phyloP scores from a whole-genome alignment of 2,329 filamentous ascomycete genomes.

The Fusarium bactridioides region DNA sequence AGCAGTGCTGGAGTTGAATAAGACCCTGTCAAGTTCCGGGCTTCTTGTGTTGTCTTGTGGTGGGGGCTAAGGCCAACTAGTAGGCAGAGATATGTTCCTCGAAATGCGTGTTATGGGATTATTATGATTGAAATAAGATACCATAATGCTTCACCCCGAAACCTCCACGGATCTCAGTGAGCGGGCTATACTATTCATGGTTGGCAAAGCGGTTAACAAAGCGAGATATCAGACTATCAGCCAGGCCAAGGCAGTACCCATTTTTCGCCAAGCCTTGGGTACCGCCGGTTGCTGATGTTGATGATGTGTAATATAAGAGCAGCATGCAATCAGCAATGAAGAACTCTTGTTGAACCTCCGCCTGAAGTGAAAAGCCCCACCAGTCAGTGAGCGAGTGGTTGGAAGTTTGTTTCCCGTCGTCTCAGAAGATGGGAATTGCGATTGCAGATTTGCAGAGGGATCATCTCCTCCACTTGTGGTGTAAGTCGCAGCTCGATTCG shows the following conservation, averaged over 20 bases:
- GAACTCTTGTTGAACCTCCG: slow-evolving; percentile 22
- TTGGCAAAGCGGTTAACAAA: background rate
- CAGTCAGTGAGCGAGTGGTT: background rate
- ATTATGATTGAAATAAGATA: slow-evolving; percentile 2
- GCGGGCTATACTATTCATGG: background rate
- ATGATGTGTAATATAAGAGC: slow-evolving; percentile 9
- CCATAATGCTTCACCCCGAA: background rate
- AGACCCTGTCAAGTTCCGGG: background rate
- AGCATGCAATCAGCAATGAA: slow-evolving; percentile 22
- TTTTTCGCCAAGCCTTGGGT: slow-evolving; percentile 14
- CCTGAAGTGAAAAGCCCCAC: slow-evolving; percentile 2
- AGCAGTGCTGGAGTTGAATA: background rate
- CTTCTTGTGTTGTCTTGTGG: background rate
- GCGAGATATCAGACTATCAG: background rate
- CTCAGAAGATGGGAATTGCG: slow-evolving; percentile 12
- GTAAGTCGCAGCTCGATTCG: background rate
- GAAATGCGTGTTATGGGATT: background rate
- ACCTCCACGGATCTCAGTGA: background rate
- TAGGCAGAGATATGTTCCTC: background rate
- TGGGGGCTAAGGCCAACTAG: background rate
- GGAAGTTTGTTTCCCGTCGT: slow-evolving; percentile 9
- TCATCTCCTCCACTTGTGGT: slow-evolving; percentile 10
- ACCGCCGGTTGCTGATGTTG: background rate
- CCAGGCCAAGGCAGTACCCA: background rate
- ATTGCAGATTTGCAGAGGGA: slow-evolving; percentile 5